Percentiles rank a stretch among this genome's conserved stretches.
Conservation (phyloP, 495 filamentous ascomycete species). For the Lophium mytilinum region DNA sequence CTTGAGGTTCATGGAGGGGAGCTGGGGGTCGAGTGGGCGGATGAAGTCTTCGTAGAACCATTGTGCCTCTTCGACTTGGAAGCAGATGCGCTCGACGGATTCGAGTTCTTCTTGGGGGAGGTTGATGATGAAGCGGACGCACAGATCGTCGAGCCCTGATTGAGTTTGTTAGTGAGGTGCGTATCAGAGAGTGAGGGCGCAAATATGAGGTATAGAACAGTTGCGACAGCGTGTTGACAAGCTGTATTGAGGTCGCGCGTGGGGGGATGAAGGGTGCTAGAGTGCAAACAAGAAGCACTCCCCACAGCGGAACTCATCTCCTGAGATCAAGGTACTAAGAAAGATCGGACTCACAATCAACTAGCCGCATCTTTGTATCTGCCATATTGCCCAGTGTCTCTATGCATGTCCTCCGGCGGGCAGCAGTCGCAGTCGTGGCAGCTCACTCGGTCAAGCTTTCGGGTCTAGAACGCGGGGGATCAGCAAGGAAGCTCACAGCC, state of each 20-base stretch:
- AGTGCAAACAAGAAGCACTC: too few species aligned
- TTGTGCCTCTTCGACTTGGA: conserved; percentile 98
- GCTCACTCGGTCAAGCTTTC: background rate
- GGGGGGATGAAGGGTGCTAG: too few species aligned
- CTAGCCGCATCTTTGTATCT: conserved; percentile 72
- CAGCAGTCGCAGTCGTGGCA: conserved; percentile 1
- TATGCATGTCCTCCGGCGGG: conserved; percentile 15
- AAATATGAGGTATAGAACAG: background rate
- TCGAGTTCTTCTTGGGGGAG: conserved; percentile 82
- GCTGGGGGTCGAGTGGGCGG: conserved; percentile 72
- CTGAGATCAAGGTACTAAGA: too few species aligned
- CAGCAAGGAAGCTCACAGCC: background rate
- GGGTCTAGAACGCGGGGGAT: conserved; percentile 5
- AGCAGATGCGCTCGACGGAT: conserved; percentile 87
- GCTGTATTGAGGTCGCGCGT: too few species aligned
- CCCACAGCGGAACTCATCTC: too few species aligned
- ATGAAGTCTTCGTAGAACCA: conserved; percentile 99
- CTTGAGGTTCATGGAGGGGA: conserved; percentile 77
- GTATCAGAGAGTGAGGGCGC: background rate
- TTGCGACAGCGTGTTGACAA: too few species aligned
- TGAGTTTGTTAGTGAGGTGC: background rate
- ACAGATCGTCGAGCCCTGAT: conserved; percentile 88
- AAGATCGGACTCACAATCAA: conserved; percentile 61
- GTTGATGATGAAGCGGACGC: conserved; percentile 93
- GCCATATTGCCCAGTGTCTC: conserved; percentile 52